Base-by-base conservation (phyloP, 2,329 filamentous ascomycete species). In the Penicillium sp. region DNA sequence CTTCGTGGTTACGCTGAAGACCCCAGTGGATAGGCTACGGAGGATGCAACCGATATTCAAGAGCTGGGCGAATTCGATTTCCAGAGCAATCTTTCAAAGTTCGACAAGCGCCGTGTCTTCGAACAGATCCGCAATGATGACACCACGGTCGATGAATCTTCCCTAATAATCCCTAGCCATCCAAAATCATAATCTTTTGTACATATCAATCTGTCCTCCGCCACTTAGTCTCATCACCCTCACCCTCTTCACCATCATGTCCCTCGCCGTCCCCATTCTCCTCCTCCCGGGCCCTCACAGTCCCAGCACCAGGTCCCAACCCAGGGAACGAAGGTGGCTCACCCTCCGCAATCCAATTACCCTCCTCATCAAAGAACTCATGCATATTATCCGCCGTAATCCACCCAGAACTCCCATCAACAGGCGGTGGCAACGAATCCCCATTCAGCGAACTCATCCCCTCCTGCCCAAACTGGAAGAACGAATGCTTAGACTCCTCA, bases 301-400 rank as follows among this genome's bases (percentile, higher is more conserved):
- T 88, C 9, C 89, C 88, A 59, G 88, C 88, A 49, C 89, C 89
- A 22, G 89, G 79, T 59, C 82, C 83, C 50, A 82, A 61, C 13
- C 42, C 42, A 47, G 72, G 67, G 61, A 77, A 67, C 54, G 67
- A 67, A 56, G 76, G 75, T 56, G 72, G 72, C 58, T 85, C 74
- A 68, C 80, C 62, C 74, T 82, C 44, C 70, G 81, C 85, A 65
- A 91, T 89, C 86, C 90, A 94, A 73, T 94, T 93, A 2, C 92
- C 92, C 9, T 93, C 85, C 64, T 85, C 88, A 70, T 95, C 91
- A 76, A 95, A 91, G 73, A 88, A 96, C 68, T 96, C 86, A 66
- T 90, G 83, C 75, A 96, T 89, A 71, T 97, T 98, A 60, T 97
- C 94, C 9, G 91, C 91, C 17, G 94, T 98, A 73, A 98, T 83